Percentiles rank a stretch among this genome's conserved stretches.
These are phyloP conservation scores for Sindora glabra DNA, from an alignment of 306 rosid genomes.

Conservation along the genomic window DNA sequence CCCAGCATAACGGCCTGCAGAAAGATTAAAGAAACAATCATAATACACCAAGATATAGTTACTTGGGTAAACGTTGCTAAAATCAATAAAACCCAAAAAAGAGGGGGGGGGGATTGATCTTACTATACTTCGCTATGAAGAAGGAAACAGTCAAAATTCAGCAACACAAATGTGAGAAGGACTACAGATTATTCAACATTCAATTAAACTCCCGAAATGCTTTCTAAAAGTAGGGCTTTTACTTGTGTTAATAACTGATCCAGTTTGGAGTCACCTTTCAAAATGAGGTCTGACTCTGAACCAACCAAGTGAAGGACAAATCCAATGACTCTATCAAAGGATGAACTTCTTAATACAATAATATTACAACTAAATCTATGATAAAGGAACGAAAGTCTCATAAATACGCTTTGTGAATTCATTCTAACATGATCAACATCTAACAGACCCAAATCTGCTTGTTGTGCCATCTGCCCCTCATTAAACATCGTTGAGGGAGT, in stretches of 20 bases:
- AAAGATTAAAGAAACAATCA: too few relatives aligned
- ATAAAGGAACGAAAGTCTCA: background rate
- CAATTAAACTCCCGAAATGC: background rate
- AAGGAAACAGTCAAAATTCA: too few relatives aligned
- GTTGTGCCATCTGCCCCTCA: background rate
- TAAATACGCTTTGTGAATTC: background rate
- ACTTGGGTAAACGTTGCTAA: background rate
- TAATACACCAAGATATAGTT: too few relatives aligned
- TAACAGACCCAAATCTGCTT: background rate
- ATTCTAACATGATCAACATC: too few relatives aligned
- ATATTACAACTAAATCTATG: too few relatives aligned
- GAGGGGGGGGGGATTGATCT: background rate
- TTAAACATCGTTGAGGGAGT: too few relatives aligned
- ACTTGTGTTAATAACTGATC: too few relatives aligned
- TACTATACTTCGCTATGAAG: too few relatives aligned
- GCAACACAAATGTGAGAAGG: too few relatives aligned
- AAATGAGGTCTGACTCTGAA: too few relatives aligned
- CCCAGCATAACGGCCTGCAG: constrained; percentile 77
- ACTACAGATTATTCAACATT: constrained; percentile 14
- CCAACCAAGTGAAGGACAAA: background rate
- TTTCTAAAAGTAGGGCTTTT: background rate
- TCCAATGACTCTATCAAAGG: background rate
- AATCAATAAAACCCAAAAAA: background rate
- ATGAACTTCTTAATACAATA: background rate
- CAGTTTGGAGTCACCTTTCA: background rate